phyloP scores from a whole-genome alignment of 805 yeast species.

The Komagataella ulmi region DNA sequence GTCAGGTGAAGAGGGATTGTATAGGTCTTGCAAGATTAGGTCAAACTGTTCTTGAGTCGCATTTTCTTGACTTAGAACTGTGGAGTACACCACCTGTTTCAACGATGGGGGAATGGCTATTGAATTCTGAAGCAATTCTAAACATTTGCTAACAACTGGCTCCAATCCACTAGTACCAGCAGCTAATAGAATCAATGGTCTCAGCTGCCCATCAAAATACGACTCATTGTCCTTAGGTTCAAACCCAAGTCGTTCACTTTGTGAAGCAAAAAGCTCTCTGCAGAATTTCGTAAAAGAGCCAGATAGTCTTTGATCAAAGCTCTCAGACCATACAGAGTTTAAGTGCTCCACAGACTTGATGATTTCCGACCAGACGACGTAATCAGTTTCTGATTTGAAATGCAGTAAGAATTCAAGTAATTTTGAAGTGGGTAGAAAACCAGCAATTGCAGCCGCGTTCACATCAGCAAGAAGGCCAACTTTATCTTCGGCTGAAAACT shows the following conservation, averaged over 20 bases:
- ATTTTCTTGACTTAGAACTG: conserved; percentile 24
- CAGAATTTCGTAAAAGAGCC: conserved; percentile 17
- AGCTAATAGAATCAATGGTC: conserved; percentile 23
- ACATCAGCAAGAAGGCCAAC: conserved; percentile 44
- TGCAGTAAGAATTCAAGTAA: conserved; percentile 28
- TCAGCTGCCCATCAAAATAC: conserved; percentile 19
- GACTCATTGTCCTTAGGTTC: conserved; percentile 9
- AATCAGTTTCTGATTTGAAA: conserved; percentile 21
- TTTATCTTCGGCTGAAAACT: conserved; percentile 31
- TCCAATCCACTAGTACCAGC: conserved; percentile 26
- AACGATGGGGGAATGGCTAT: conserved; percentile 8
- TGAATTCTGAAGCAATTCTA: background rate
- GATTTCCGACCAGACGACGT: conserved; percentile 44
- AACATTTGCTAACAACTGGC: conserved; percentile 14
- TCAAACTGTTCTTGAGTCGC: conserved; percentile 22
- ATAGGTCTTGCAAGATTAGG: conserved; percentile 29
- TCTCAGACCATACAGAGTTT: conserved; percentile 22
- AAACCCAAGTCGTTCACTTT: conserved; percentile 16
- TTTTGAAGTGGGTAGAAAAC: conserved; percentile 25
- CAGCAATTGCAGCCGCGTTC: conserved; percentile 33
- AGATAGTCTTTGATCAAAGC: conserved; percentile 11
- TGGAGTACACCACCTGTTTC: conserved; percentile 26
- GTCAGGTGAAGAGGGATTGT: conserved; percentile 39
- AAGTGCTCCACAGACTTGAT: conserved; percentile 24
- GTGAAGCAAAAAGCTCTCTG: conserved; percentile 17